Evolutionary conservation across 2,329 filamentous ascomycete species (phyloP), one percentile per base, ranked within the genome.

Genomic region (Thielaviopsis cerberus): DNA sequence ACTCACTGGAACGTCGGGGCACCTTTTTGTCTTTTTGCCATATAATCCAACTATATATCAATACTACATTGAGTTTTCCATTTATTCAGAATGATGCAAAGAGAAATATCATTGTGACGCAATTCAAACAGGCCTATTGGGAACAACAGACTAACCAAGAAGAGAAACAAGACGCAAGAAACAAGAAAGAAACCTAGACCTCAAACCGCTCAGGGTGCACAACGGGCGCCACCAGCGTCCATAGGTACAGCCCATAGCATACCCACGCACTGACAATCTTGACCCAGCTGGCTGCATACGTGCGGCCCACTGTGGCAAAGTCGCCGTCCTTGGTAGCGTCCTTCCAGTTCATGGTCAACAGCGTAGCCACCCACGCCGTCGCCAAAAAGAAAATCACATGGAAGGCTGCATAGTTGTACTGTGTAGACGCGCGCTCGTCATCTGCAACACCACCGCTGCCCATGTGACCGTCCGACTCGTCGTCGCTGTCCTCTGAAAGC

Each of bases 201-300:
- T 34, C 45, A 58, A 96, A 96, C 55, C 91, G 78, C 65, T 94
- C 90, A 2, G 91, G 90, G 65, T 95, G 69, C 51, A 94, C 71
- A 41, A 94, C 77, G 2, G 92, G 92, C 51, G 92, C 92, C 51
- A 94, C 76, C 64, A 98, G 70, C 20, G 88, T 95, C 92, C 92
- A 98, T 26, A 83, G 79, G 67, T 97, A 98, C 70, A 98, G 86
- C 55, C 75, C 82, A 70, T 98, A 96, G 73, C 92, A 98, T 57
- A 92, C 83, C 92, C 92, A 98, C 20, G 91, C 84, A 70, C 90
- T 94, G 57, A 96, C 83, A 69, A 98, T 97, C 81, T 98, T 98
- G 64, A 96, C 89, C 92, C 94, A 98, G 67, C 88, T 95, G 30
- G 92, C 92, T 80, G 89, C 94, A 71, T 97, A 94, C 4, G 91